Evolutionary conservation across 345 rosid genomes (phyloP).

Genomic region (Syzygium oleosum): DNA sequence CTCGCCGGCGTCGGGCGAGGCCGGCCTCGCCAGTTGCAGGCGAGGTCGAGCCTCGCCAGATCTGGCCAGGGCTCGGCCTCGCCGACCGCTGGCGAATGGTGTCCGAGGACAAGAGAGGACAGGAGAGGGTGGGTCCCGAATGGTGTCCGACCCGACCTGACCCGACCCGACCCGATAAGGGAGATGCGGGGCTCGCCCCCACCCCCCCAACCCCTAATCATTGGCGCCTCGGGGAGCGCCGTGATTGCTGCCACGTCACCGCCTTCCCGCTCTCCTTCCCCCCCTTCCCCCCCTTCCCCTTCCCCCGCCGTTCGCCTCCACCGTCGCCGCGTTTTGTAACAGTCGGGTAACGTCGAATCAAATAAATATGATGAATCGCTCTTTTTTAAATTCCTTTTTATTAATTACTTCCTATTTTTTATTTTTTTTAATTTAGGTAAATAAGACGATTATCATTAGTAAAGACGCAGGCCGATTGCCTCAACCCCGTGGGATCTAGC

Average conservation of each 20-base stretch:
- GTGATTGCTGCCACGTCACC: neutral
- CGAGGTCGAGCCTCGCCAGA: no score
- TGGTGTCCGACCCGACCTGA: no score
- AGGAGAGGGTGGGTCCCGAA: neutral
- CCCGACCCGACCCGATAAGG: no score
- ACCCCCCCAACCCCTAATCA: neutral
- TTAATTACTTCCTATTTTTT: neutral
- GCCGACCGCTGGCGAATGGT: no score
- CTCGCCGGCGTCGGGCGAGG: no score
- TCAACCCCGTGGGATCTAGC: rapidly evolving
- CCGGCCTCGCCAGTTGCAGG: no score
- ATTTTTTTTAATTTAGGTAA: neutral
- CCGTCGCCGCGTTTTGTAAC: neutral
- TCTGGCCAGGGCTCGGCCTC: no score
- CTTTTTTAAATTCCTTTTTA: no score
- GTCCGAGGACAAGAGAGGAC: no score
- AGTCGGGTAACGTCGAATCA: neutral
- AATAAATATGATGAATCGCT: neutral
- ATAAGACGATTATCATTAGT: neutral
- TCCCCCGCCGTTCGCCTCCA: neutral
- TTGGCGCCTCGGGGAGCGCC: neutral
- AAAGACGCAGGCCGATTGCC: neutral
- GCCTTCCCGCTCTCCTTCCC: neutral
- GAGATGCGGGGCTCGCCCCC: neutral
- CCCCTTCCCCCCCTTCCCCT: no score